Evolutionary conservation across 495 filamentous ascomycete genomes (phyloP), one percentile per base, ranked within the genome.

Genomic region (Pseudotulostoma volvatum): DNA sequence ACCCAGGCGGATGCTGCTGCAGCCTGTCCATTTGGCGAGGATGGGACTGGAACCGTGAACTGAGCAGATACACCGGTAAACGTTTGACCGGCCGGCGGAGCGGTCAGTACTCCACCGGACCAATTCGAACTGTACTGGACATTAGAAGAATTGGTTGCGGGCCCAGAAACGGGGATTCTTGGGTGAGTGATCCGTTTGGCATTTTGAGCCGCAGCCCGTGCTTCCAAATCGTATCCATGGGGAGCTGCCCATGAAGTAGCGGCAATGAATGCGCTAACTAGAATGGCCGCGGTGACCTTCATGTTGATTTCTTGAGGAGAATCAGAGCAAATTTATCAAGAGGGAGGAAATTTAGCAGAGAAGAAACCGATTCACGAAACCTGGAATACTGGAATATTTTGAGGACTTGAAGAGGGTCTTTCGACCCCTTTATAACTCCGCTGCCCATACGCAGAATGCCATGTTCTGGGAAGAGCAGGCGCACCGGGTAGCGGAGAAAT

Each of bases 1-100:
- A 76, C 73, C 75, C 74, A 78, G n/a, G 70, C 71, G 1, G 71
- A 68, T 1, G 66, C 69, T 19, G 67, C 61, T 37, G 33, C 21
- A 17, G 35, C 19, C 20, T 15, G 58, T n/a, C 63, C 60, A 7
- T 58, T 44, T 3, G 66, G 57, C 5, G 56, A 51, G 11, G 61
- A 66, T 1, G 74, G 68, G 13, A 54, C 50, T 2, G 73, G 73
- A 9, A 76, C 65, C 1, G 61, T 64, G 52, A 77, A 69, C 7
- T 61, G 72, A 8, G 64, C 73, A 1, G 64, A 63, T 7, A 76
- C 72, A 18, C 55, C 52, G 9, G 54, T 71, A 45, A 67, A 76
- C 18, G 60, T 63, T 8, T 48, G 57, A n/a, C 57, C 56, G 25
- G 40, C 11, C 17, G 44, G 40, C 40, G 51, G 57, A 43, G 38